phyloP scores from a whole-genome alignment of 2,329 filamentous ascomycete genomes.

The Fonsecaea pedrosoi region DNA sequence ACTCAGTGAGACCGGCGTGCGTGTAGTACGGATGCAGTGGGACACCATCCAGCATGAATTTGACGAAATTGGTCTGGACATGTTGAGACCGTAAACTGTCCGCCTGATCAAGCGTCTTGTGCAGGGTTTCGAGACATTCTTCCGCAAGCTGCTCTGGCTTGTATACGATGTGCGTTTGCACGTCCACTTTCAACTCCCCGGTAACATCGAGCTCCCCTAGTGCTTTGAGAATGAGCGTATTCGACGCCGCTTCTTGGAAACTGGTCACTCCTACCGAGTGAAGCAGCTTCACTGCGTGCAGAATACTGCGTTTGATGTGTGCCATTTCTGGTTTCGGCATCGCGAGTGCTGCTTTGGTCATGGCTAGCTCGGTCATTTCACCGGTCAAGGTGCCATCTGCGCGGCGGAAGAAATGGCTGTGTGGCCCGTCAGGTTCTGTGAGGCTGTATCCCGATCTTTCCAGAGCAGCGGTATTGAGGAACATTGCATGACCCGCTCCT shows the following conservation, averaged over 20 bases:
- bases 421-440: constrained; percentile 38
- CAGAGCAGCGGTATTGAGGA: constrained; percentile 43
- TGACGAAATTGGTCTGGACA: constrained; percentile 45
- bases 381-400: constrained; percentile 43
- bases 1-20: constrained; percentile 33
- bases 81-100: constrained; percentile 41
- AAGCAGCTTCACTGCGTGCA: constrained; percentile 38
- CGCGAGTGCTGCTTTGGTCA: constrained; percentile 38
- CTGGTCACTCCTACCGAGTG: constrained; percentile 44
- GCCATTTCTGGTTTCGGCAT: constrained; percentile 39
- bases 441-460: constrained; percentile 41
- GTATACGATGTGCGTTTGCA: constrained; percentile 41
- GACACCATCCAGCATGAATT: constrained; percentile 47
- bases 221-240: constrained; percentile 41
- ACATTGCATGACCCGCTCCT: constrained; percentile 42
- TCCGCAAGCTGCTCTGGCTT: constrained; percentile 40
- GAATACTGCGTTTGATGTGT: constrained; percentile 41
- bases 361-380: constrained; percentile 42
- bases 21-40: constrained; percentile 44
- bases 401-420: constrained; percentile 40
- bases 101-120: constrained; percentile 40
- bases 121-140: constrained; percentile 36
- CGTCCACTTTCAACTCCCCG: constrained; percentile 40
- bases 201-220: constrained; percentile 42
- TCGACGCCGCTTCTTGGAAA: constrained; percentile 45